phyloP scores from a whole-genome alignment of 768 basidiomycete species.

The Trametes sanguinea region DNA sequence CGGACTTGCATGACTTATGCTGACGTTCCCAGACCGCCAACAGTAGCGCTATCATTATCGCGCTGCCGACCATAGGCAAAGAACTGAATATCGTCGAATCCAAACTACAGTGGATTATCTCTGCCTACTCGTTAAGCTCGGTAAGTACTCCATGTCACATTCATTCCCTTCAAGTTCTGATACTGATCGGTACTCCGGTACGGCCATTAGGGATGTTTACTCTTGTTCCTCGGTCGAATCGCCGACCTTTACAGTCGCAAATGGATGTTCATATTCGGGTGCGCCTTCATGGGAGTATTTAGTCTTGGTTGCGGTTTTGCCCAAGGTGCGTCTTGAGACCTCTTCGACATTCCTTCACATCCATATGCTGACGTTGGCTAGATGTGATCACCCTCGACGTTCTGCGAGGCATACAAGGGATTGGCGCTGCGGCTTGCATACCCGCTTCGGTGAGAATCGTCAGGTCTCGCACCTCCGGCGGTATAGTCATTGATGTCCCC shows the following conservation, averaged over 20 bases:
- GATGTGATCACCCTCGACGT: conserved; percentile 65
- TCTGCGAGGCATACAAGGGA: conserved; percentile 64
- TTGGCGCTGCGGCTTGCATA: too few species aligned
- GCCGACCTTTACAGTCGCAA: conserved; percentile 83
- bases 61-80: conserved; percentile 33
- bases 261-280: conserved; percentile 62
- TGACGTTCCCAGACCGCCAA: too few species aligned
- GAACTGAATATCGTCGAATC: conserved; percentile 51
- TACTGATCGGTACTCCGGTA: too few species aligned
- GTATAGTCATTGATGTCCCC: conserved; percentile 37
- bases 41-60: conserved; percentile 28
- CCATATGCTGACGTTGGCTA: conserved; percentile 25
- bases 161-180: too few species aligned
- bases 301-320: conserved; percentile 68
- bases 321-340: conserved; percentile 38
- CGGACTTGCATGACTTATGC: too few species aligned
- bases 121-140: conserved; percentile 67
- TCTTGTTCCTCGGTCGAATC: conserved; percentile 75
- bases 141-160: too few species aligned
- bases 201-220: conserved; percentile 63
- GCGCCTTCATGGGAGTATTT: conserved; percentile 52
- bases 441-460: too few species aligned
- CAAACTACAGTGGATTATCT: conserved; percentile 65
- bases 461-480: too few species aligned
- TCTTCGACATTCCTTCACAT: background rate